phyloP scores from a whole-genome alignment of 805 yeast species.

The Nakazawaea ambrosiae region DNA sequence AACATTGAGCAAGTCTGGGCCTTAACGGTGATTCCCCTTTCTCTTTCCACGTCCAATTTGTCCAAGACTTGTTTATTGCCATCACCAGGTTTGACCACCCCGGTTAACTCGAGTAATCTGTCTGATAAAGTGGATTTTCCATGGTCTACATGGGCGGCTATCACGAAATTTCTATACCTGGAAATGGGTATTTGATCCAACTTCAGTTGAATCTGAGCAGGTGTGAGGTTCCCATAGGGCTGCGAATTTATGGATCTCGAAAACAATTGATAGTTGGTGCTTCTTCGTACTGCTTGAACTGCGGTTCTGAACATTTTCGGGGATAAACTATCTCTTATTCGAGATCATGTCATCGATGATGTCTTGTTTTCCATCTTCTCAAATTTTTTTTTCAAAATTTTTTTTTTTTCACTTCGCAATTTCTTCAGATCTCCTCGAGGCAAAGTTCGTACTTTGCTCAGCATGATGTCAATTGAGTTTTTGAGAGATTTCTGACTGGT shows the following conservation, averaged over 20 bases:
- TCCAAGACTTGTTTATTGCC: conserved; percentile 80
- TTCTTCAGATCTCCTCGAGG: too few species aligned
- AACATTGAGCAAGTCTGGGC: conserved; percentile 97
- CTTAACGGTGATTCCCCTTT: conserved; percentile 93
- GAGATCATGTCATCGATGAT: too few species aligned
- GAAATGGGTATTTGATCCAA: conserved; percentile 76
- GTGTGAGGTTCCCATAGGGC: conserved; percentile 4
- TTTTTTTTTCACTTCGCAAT: too few species aligned
- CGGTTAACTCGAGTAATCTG: conserved; percentile 78
- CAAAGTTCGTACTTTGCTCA: too few species aligned
- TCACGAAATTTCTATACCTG: conserved; percentile 83
- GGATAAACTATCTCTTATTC: too few species aligned
- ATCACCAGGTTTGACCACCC: conserved; percentile 70
- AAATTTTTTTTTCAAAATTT: too few species aligned
- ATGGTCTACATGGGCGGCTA: conserved; percentile 90
- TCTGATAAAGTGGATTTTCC: conserved; percentile 88
- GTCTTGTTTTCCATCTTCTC: too few species aligned
- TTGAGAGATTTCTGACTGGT: too few species aligned
- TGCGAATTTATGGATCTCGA: neutral
- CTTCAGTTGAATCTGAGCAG: conserved; percentile 39
- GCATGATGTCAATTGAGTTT: too few species aligned
- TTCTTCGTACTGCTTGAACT: too few species aligned
- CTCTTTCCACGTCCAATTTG: conserved; percentile 88
- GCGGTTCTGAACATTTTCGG: too few species aligned
- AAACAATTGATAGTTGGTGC: too few species aligned